Evolutionary conservation across 2,329 filamentous ascomycete species (phyloP).

Genomic region (Colletotrichum viniferum): DNA sequence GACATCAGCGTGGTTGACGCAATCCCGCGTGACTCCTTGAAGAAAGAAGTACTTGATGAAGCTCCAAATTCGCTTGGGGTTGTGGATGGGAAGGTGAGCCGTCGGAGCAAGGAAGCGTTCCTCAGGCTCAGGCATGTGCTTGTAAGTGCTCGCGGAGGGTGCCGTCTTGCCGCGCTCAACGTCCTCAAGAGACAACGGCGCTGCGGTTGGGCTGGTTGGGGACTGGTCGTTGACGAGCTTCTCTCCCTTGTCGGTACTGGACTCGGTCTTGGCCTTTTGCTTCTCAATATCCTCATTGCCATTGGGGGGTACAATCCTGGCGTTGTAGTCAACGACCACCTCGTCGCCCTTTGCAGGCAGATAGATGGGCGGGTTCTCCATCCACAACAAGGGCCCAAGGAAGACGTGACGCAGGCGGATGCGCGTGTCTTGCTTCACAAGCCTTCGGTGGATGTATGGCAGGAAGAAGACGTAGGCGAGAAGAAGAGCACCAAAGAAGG

Average conservation of each 20-base stretch:
- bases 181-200: slow-evolving; percentile 25
- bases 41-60: slow-evolving; percentile 25
- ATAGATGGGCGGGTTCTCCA: slow-evolving; percentile 26
- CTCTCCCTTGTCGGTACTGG: neutral
- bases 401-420: slow-evolving; percentile 35
- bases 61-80: slow-evolving; percentile 22
- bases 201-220: too few species aligned
- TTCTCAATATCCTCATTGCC: neutral
- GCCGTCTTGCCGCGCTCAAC: slow-evolving; percentile 36
- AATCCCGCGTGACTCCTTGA: slow-evolving; percentile 27
- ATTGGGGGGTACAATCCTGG: too few species aligned
- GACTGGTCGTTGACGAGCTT: neutral
- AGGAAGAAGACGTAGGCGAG: slow-evolving; percentile 38
- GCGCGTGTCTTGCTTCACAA: slow-evolving; percentile 35
- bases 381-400: slow-evolving; percentile 40
- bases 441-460: slow-evolving; percentile 37
- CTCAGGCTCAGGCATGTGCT: slow-evolving; percentile 41
- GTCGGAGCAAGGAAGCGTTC: slow-evolving; percentile 23
- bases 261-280: neutral
- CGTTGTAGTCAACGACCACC: slow-evolving; percentile 25
- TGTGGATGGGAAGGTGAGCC: slow-evolving; percentile 19
- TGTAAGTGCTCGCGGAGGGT: slow-evolving; percentile 32
- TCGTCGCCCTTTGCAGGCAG: slow-evolving; percentile 27
- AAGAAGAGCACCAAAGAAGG: slow-evolving; percentile 33
- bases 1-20: slow-evolving; percentile 29